These are phyloP conservation scores for Telfairia occidentalis DNA, from an alignment of 331 rosid genomes.

Conservation along the genomic window DNA sequence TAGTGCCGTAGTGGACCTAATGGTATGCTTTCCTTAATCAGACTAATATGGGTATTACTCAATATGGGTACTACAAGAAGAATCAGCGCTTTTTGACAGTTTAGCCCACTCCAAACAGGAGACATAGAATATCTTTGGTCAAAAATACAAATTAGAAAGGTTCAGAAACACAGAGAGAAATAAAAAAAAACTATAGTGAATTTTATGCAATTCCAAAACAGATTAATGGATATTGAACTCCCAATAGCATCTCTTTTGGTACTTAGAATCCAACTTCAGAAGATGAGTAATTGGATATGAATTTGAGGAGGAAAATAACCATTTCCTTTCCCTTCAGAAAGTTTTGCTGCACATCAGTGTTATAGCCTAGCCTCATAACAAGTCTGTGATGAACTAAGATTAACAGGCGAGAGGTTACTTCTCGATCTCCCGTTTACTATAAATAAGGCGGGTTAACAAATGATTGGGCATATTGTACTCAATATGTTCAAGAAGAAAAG, in stretches of 20 bases:
- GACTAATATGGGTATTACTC: not conserved
- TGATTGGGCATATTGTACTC: not conserved
- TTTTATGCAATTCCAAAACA: not conserved
- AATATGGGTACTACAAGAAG: not conserved
- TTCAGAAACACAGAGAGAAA: not conserved
- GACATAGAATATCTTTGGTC: not conserved
- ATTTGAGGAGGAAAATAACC: not conserved
- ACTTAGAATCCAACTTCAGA: not conserved
- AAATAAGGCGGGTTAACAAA: not conserved
- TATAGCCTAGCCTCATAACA: not conserved
- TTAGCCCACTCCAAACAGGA: not conserved
- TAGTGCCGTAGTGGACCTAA: too few relatives aligned
- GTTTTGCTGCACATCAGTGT: not conserved
- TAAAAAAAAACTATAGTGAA: not conserved
- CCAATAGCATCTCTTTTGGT: not conserved
- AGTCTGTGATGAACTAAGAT: not conserved
- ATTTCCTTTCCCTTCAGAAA: not conserved
- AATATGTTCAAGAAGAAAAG: not conserved
- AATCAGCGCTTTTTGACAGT: not conserved
- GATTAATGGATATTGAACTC: not conserved
- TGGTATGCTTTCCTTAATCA: not conserved
- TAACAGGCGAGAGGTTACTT: too few relatives aligned
- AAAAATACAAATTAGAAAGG: not conserved
- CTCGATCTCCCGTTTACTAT: not conserved
- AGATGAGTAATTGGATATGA: not conserved